phyloP scores from a whole-genome alignment of 352 stramenopile genomes.

The Globisporangium cylindrosporum region DNA sequence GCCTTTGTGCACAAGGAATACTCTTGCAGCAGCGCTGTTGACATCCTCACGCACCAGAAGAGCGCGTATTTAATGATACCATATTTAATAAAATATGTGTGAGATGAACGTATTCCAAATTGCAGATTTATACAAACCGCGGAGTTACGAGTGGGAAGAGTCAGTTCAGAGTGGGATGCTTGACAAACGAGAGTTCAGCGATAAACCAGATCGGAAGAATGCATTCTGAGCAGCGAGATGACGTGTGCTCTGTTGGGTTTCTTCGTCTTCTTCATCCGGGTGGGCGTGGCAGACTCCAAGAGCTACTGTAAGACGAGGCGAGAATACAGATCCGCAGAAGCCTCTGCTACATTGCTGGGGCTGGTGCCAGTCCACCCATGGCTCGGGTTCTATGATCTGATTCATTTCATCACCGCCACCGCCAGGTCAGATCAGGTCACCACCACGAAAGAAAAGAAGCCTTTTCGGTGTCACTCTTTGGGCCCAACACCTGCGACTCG shows the following conservation, averaged over 20 bases:
- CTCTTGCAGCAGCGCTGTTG: too few relatives aligned
- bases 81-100: too few relatives aligned
- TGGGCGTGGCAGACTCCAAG: too few relatives aligned
- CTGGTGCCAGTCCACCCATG: background rate
- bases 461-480: background rate
- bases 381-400: background rate
- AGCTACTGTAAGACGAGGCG: too few relatives aligned
- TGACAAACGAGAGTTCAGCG: background rate
- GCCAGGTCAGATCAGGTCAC: background rate
- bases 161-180: background rate
- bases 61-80: too few relatives aligned
- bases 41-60: too few relatives aligned
- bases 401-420: background rate
- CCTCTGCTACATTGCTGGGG: background rate
- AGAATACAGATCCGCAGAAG: background rate
- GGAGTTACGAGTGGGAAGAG: background rate
- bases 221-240: background rate
- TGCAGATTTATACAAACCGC: background rate
- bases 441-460: background rate
- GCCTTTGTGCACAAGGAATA: too few relatives aligned
- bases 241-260: background rate
- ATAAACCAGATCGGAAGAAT: background rate
- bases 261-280: background rate
- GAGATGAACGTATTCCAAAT: too few relatives aligned
- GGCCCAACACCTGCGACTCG: background rate